phyloP scores from a whole-genome alignment of 164 flowering plant genomes.

The Litsea cubeba region DNA sequence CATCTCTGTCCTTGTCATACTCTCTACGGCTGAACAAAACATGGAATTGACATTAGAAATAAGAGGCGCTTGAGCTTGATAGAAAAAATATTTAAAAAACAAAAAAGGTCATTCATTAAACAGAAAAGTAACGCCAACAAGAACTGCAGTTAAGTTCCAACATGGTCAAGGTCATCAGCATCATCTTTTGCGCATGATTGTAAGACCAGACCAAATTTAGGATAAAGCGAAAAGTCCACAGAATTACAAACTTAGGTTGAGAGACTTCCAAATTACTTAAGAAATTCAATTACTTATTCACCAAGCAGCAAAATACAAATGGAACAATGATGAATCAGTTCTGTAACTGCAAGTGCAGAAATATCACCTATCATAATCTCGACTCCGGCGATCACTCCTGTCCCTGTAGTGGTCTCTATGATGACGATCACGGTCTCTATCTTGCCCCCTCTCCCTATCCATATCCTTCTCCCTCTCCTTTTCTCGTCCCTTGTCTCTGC shows the following conservation, averaged over 20 bases:
- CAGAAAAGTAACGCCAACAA: too few species aligned
- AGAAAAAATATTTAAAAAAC: too few species aligned
- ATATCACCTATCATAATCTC: conserved; percentile 63
- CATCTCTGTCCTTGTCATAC: conserved; percentile 66
- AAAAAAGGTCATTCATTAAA: too few species aligned
- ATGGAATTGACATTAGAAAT: not conserved
- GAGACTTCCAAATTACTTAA: not conserved
- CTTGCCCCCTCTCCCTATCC: conserved; percentile 24
- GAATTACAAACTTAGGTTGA: too few species aligned
- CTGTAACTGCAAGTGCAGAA: conserved; percentile 8
- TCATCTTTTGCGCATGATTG: too few species aligned
- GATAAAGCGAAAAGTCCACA: too few species aligned
- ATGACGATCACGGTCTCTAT: conserved; percentile 35
- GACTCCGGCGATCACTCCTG: conserved; percentile 53
- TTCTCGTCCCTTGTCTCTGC: conserved; percentile 60
- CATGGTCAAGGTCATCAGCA: too few species aligned
- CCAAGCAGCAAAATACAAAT: not conserved
- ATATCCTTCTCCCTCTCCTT: conserved; percentile 32
- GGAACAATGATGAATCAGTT: not conserved
- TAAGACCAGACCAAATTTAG: too few species aligned
- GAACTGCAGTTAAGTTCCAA: too few species aligned
- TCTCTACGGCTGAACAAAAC: conserved; percentile 55
- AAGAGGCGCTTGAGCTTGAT: not conserved
- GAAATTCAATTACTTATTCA: not conserved
- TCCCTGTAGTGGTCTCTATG: conserved; percentile 53